These are phyloP conservation scores for Mortierella antarctica DNA, from an alignment of 192 early-diverging fungal genomes.

Conservation along the genomic window DNA sequence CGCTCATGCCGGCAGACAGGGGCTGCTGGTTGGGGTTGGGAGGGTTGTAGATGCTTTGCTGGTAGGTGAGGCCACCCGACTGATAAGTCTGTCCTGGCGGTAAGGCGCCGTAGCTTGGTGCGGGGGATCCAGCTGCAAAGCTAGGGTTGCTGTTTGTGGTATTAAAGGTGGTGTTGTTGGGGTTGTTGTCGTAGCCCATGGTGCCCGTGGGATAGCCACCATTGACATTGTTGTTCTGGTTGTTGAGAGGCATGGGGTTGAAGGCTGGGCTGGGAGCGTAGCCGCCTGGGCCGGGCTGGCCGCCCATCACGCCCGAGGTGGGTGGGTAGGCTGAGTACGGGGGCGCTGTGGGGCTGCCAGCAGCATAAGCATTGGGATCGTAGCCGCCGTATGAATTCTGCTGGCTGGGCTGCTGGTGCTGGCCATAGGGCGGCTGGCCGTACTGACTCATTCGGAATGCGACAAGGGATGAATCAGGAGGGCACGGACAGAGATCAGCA, in stretches of 20 bases:
- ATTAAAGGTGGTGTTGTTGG: not conserved
- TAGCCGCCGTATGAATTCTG: conserved; percentile 5
- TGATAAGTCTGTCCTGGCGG: conserved; percentile 12
- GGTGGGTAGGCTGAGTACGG: conserved; percentile 33
- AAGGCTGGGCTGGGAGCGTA: conserved; percentile 24
- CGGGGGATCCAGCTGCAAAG: not conserved
- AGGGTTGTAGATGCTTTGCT: conserved; percentile 27
- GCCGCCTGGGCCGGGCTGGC: not conserved
- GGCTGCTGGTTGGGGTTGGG: not conserved
- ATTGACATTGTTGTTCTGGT: not conserved
- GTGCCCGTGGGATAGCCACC: not conserved
- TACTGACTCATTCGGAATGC: conserved; percentile 16
- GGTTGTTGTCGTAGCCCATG: not conserved
- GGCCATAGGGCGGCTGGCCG: conserved; percentile 22
- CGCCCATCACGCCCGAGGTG: conserved; percentile 7
- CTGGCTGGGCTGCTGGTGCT: conserved; percentile 16
- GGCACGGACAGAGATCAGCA: not conserved
- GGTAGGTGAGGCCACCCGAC: conserved; percentile 13
- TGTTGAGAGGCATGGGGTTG: conserved; percentile 20
- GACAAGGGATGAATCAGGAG: not conserved
- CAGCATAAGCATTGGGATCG: conserved; percentile 2
- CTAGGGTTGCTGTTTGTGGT: not conserved
- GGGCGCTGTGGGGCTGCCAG: conserved; percentile 1
- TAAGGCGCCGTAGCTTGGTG: not conserved
- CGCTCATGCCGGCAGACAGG: conserved; percentile 5